Percentiles rank a stretch among this genome's conserved stretches.
Conservation (phyloP, 2,329 filamentous ascomycete genomes). For the Stachybotrys chlorohalonatus region DNA sequence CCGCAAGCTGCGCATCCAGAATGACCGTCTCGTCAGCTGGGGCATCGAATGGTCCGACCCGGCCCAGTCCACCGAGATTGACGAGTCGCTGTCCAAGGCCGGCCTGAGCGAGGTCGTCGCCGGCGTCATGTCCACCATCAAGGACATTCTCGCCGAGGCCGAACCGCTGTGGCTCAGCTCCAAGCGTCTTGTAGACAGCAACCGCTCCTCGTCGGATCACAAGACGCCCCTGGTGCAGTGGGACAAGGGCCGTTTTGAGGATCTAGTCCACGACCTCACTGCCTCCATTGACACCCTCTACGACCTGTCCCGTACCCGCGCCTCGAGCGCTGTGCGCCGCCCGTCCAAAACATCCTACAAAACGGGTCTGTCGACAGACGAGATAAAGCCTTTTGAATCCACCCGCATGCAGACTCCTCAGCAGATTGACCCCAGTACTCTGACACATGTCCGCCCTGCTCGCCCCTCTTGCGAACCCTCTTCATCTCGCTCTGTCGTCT, state of each 20-base stretch:
- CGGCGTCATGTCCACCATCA: slow-evolving; percentile 72
- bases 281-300: slow-evolving; percentile 73
- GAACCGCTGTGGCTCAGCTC: slow-evolving; percentile 62
- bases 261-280: slow-evolving; percentile 65
- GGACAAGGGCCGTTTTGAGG: slow-evolving; percentile 66
- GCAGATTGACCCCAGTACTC: slow-evolving; percentile 44
- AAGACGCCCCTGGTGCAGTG: slow-evolving; percentile 51
- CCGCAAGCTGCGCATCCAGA: slow-evolving; percentile 70
- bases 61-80: slow-evolving; percentile 59
- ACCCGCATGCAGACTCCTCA: slow-evolving; percentile 53
- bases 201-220: slow-evolving; percentile 36
- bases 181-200: slow-evolving; percentile 31
- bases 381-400: slow-evolving; percentile 45
- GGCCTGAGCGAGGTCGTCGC: slow-evolving; percentile 69
- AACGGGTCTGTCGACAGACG: slow-evolving; percentile 28
- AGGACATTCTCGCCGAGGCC: slow-evolving; percentile 68
- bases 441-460: slow-evolving; percentile 38
- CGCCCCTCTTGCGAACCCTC: slow-evolving; percentile 18
- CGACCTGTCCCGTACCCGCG: slow-evolving; percentile 61
- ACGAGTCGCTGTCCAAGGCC: slow-evolving; percentile 60
- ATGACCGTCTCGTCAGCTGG: slow-evolving; percentile 71
- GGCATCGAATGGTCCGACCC: slow-evolving; percentile 74
- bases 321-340: slow-evolving; percentile 24
- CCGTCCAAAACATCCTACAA: slow-evolving; percentile 24
- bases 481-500: slow-evolving; percentile 34